These are phyloP conservation scores for Chaetomiaceae sp. DNA, from an alignment of 2,329 filamentous ascomycete genomes.

Conservation along the genomic window DNA sequence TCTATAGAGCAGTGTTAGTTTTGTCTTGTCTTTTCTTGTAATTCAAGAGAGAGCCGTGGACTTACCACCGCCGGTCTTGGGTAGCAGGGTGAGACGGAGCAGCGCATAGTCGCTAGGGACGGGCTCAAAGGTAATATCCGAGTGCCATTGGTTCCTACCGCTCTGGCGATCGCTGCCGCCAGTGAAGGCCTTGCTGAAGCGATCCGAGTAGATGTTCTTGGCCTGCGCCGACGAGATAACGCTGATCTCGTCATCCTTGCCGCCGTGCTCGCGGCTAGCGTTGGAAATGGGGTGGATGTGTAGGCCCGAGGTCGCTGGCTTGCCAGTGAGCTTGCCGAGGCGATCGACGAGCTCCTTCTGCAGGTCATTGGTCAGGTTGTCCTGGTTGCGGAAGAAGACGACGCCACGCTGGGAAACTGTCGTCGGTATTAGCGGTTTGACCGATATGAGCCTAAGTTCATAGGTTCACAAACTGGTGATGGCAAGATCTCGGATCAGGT, in stretches of 20 bases:
- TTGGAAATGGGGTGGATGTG: conserved; percentile 59
- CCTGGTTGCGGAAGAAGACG: conserved; percentile 59
- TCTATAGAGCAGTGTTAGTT: conserved; percentile 34
- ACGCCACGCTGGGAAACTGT: conserved; percentile 58
- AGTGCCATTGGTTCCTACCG: too few relatives aligned
- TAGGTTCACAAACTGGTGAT: conserved; percentile 48
- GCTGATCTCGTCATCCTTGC: conserved; percentile 50
- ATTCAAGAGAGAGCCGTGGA: too few relatives aligned
- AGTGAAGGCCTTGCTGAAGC: conserved; percentile 29
- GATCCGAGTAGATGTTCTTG: conserved; percentile 36
- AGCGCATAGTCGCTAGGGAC: conserved; percentile 51
- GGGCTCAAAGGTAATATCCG: conserved; percentile 50
- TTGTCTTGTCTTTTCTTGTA: too few relatives aligned
- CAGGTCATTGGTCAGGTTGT: conserved; percentile 51
- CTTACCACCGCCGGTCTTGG: conserved; percentile 34
- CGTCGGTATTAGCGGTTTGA: background rate
- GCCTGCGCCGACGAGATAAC: conserved; percentile 51
- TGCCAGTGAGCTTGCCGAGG: conserved; percentile 55
- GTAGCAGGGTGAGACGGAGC: conserved; percentile 45
- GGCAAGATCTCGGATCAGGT: conserved; percentile 59
- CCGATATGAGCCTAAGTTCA: background rate
- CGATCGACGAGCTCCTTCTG: conserved; percentile 56
- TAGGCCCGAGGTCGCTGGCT: conserved; percentile 51
- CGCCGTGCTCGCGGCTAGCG: conserved; percentile 47
- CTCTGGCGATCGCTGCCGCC: too few relatives aligned